Conservation (phyloP, 2,329 filamentous ascomycete species). For the Rhexocercosporidium sp. region DNA sequence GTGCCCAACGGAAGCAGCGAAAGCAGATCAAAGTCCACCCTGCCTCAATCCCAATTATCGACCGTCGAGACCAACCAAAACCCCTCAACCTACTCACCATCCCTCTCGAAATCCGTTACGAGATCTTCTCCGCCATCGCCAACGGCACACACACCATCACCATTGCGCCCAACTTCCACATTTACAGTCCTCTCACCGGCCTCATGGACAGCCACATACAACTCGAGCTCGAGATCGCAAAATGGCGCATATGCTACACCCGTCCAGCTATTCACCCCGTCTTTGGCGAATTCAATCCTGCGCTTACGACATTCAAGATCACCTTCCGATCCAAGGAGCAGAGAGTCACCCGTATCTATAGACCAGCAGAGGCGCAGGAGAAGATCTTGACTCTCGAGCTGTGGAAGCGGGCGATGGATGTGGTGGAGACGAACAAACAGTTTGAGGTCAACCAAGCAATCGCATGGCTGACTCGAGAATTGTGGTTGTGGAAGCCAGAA, state of each 20-base stretch:
- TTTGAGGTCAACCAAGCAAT: neutral
- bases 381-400: conserved; percentile 2
- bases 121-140: neutral
- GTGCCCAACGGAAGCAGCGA: neutral
- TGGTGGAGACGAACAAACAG: neutral
- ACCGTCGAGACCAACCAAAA: neutral
- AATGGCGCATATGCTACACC: conserved; percentile 5
- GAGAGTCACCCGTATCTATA: neutral
- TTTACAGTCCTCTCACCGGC: neutral
- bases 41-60: neutral
- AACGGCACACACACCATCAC: neutral
- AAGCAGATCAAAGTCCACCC: neutral
- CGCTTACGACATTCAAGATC: neutral
- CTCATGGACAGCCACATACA: neutral
- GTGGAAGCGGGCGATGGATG: neutral
- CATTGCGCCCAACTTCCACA: neutral
- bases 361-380: neutral
- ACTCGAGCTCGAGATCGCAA: neutral
- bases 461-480: neutral
- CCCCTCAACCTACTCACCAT: neutral
- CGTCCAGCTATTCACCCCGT: neutral
- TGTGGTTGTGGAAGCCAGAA: neutral
- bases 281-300: neutral
- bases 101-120: neutral
- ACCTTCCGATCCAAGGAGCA: neutral